Evolutionary conservation across 1,284 basidiomycete genomes (phyloP).

Genomic region (Sanghuangporus sanghuang): DNA sequence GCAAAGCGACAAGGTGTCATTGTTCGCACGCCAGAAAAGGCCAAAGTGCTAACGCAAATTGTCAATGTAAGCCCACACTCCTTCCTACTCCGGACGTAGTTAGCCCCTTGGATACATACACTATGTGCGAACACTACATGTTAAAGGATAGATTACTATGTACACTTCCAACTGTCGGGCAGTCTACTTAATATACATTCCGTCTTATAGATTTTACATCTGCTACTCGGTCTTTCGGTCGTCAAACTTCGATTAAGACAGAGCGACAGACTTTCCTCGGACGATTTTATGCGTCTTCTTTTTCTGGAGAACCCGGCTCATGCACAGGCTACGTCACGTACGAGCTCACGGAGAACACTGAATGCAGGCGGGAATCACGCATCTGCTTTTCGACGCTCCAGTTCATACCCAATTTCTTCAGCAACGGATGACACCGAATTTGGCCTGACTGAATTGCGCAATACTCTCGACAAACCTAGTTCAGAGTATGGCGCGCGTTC

Average conservation of each 20-base stretch:
- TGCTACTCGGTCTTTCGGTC: slow-evolving; percentile 51
- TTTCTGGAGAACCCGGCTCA: slow-evolving; percentile 33
- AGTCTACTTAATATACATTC: background rate
- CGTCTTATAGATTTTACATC: slow-evolving; percentile 44
- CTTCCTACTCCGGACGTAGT: background rate
- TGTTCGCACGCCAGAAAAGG: slow-evolving; percentile 51
- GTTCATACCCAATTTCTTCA: slow-evolving; percentile 14
- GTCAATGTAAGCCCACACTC: slow-evolving; percentile 45
- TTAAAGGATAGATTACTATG: slow-evolving; percentile 9
- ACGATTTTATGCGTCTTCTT: slow-evolving; percentile 48
- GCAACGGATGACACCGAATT: background rate
- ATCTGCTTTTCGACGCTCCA: slow-evolving; percentile 15
- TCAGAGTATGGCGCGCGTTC: slow-evolving; percentile 1
- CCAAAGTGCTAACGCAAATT: slow-evolving; percentile 48
- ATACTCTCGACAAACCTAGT: background rate
- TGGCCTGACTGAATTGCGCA: background rate
- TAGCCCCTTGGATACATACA: slow-evolving; percentile 2
- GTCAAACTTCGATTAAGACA: slow-evolving; percentile 50
- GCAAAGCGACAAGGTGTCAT: slow-evolving; percentile 57
- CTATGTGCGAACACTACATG: background rate
- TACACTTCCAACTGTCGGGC: background rate
- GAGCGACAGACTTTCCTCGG: slow-evolving; percentile 19
- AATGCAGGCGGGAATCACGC: slow-evolving; percentile 4
- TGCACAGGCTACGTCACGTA: slow-evolving; percentile 7
- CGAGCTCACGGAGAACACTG: slow-evolving; percentile 12